A percentile compares a stretch with the other conserved stretches of the same genome.
Conservation (phyloP, 768 basidiomycete genomes). For the Gyrodon lividus region DNA sequence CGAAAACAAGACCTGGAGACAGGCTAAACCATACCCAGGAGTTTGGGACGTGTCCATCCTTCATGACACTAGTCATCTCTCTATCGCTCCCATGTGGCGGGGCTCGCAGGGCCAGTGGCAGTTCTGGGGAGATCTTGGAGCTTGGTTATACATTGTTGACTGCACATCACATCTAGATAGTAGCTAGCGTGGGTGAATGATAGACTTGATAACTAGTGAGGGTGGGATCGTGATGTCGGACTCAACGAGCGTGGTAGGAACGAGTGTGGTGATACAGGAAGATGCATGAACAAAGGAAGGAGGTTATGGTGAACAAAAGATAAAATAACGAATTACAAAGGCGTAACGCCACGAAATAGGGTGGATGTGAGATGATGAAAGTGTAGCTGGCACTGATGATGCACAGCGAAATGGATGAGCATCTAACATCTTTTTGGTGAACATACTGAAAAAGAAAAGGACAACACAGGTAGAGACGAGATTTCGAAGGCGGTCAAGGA, state of each 20-base stretch:
- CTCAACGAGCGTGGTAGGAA: neutral
- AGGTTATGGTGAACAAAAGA: constrained; percentile 2
- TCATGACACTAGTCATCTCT: constrained; percentile 38
- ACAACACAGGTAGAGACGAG: neutral
- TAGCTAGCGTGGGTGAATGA: neutral
- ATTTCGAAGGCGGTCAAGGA: constrained; percentile 1
- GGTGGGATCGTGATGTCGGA: neutral
- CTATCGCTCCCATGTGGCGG: constrained; percentile 40
- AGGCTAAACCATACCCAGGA: constrained; percentile 29
- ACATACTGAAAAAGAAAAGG: neutral
- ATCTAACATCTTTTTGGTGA: neutral
- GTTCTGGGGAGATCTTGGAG: constrained; percentile 41
- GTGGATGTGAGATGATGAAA: neutral
- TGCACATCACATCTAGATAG: neutral
- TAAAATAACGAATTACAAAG: constrained; percentile 13
- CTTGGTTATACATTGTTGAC: constrained; percentile 40
- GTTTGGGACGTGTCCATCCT: constrained; percentile 42
- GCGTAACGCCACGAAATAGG: constrained; percentile 4
- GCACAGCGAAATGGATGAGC: neutral
- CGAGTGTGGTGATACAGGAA: neutral
- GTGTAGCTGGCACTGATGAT: too few relatives aligned
- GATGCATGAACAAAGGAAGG: neutral
- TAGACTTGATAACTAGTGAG: neutral
- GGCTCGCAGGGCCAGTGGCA: constrained; percentile 34
- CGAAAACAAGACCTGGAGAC: neutral